These are phyloP conservation scores for Alternaria consortialis DNA, from an alignment of 2,329 filamentous ascomycete species.

Conservation along the genomic window DNA sequence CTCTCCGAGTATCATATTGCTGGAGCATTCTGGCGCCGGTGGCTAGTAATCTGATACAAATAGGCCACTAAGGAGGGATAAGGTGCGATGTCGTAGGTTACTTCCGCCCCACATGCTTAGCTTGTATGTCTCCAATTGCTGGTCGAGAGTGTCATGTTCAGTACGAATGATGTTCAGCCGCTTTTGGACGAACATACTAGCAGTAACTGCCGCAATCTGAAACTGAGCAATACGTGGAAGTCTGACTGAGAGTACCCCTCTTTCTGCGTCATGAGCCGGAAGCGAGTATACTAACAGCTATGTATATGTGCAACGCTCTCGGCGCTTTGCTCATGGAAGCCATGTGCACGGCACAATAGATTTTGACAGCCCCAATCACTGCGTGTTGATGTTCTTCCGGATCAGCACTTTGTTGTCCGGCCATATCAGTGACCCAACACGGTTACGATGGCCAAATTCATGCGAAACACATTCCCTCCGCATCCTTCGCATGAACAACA, in stretches of 20 bases:
- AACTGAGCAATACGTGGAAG: constrained; percentile 15
- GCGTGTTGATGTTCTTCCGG: constrained; percentile 6
- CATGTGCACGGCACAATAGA: constrained; percentile 2
- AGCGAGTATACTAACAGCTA: constrained; percentile 3
- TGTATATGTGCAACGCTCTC: constrained; percentile 6
- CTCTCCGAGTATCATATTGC: constrained; percentile 7
- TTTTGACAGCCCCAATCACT: constrained; percentile 7
- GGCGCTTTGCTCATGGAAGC: constrained; percentile 5
- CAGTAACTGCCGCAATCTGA: constrained; percentile 13
- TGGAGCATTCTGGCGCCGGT: constrained; percentile 8
- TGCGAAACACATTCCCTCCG: constrained; percentile 13
- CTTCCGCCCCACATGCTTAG: constrained; percentile 4
- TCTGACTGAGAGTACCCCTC: constrained; percentile 25
- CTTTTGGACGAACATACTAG: constrained; percentile 3
- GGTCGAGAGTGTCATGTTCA: background rate
- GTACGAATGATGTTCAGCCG: constrained; percentile 8
- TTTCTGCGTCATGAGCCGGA: constrained; percentile 28
- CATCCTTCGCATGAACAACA: constrained; percentile 14
- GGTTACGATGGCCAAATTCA: constrained; percentile 20
- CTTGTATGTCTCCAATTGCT: constrained; percentile 4
- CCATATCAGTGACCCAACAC: constrained; percentile 19
- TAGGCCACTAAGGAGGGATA: background rate
- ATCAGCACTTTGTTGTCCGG: constrained; percentile 13
- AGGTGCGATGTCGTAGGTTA: constrained; percentile 3
- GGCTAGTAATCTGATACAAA: constrained; percentile 9